A percentile compares a stretch with the other conserved stretches of the same genome.
Evolutionary conservation across 495 filamentous ascomycete species (phyloP).

Genomic region (Podospora comata): DNA sequence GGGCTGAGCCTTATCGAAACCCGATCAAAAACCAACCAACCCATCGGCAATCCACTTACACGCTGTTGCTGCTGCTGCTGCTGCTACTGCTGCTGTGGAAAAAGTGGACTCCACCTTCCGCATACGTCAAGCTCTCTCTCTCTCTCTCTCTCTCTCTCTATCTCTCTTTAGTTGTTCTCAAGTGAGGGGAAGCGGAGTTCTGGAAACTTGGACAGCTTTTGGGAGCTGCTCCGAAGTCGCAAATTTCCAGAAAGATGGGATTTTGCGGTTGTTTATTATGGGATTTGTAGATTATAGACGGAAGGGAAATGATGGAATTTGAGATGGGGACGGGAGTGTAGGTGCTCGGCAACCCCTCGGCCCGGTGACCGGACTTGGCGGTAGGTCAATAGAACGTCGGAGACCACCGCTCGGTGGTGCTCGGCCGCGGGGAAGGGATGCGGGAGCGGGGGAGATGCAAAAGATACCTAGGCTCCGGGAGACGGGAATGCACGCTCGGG

Average conservation of each 20-base stretch:
- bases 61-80: background rate
- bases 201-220: background rate
- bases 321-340: background rate
- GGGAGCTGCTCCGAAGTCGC: background rate
- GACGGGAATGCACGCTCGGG: background rate
- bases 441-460: background rate
- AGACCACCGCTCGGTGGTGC: background rate
- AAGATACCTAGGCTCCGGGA: background rate
- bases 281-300: background rate
- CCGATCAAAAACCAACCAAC: background rate
- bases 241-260: background rate
- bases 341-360: background rate
- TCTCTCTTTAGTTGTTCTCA: too few relatives aligned
- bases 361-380: too few relatives aligned
- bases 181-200: background rate
- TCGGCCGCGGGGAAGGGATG: background rate
- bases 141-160: too few relatives aligned
- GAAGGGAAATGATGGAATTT: background rate
- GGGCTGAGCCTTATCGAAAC: background rate
- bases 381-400: too few relatives aligned
- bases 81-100: background rate
- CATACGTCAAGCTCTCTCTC: background rate
- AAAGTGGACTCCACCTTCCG: background rate
- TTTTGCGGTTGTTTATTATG: background rate
- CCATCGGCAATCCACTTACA: background rate